These are phyloP conservation scores for Oryza australiensis DNA, from an alignment of 176 grass and related monocot genomes.

Conservation along the genomic window DNA sequence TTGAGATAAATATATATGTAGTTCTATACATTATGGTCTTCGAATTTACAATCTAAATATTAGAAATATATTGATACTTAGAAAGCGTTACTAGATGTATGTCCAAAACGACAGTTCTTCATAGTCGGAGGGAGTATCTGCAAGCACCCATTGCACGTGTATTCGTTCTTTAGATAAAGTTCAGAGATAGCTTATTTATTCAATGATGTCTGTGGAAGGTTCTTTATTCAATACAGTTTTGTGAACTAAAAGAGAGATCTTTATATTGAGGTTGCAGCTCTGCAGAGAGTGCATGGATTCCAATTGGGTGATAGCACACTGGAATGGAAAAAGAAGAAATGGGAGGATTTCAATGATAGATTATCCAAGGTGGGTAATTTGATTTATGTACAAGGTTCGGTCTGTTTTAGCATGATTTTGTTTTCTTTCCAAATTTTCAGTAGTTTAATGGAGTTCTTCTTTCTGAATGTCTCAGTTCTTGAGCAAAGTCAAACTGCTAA, in stretches of 20 bases:
- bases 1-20: not conserved
- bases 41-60: not conserved
- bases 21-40: not conserved
- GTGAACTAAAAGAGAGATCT: slow-evolving; percentile 14
- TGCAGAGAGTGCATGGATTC: slow-evolving; percentile 89
- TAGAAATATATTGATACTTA: not conserved
- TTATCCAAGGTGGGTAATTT: slow-evolving; percentile 58
- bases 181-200: not conserved
- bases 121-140: not conserved
- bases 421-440: not conserved
- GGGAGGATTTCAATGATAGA: slow-evolving; percentile 71
- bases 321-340: slow-evolving; percentile 92
- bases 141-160: not conserved
- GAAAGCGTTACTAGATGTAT: not conserved
- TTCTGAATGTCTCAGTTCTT: slow-evolving; percentile 1
- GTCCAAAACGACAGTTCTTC: not conserved
- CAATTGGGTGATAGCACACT: slow-evolving; percentile 82
- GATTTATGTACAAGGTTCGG: not conserved
- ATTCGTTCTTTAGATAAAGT: not conserved
- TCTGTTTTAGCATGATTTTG: not conserved
- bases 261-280: slow-evolving; percentile 48
- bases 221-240: not conserved
- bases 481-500: not conserved
- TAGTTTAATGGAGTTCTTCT: not conserved
- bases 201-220: not conserved